phyloP scores from a whole-genome alignment of 208 protist species.

The Acanthamoeba rhysodes region DNA sequence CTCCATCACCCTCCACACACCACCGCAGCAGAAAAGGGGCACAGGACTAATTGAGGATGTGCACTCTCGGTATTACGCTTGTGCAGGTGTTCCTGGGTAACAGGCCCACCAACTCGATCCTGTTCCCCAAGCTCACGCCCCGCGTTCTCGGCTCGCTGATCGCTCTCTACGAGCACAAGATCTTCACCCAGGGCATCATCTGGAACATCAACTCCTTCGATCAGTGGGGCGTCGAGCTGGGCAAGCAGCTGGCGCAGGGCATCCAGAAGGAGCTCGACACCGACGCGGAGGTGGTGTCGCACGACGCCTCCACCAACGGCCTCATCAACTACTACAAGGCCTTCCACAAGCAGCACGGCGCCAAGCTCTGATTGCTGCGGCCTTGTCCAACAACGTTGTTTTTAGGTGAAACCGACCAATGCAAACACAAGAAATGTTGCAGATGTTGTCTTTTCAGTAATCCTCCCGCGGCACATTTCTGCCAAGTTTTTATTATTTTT shows the following conservation, averaged over 20 bases:
- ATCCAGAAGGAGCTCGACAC: constrained; percentile 95
- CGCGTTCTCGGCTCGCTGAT: constrained; percentile 95
- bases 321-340: constrained; percentile 95
- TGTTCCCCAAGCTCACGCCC: constrained; percentile 96
- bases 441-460: too few species aligned
- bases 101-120: constrained; percentile 96
- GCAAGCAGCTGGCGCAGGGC: constrained; percentile 97
- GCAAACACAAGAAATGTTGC: too few species aligned
- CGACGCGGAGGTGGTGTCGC: constrained; percentile 87
- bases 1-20: too few species aligned
- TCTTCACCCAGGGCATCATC: constrained; percentile 97
- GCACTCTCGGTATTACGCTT: not conserved
- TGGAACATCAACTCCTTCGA: constrained; percentile 99
- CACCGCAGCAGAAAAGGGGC: too few species aligned
- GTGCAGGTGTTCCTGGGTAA: constrained; percentile 94
- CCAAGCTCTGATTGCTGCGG: constrained; percentile 15
- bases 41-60: too few species aligned
- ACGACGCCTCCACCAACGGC: constrained; percentile 96
- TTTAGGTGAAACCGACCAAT: too few species aligned
- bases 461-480: too few species aligned
- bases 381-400: too few species aligned
- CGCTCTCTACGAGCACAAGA: constrained; percentile 99
- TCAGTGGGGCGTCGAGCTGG: constrained; percentile 98
- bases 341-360: constrained; percentile 30
- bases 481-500: too few species aligned